Conservation (phyloP, 495 filamentous ascomycete species). For the Parathielavia hyrcaniae region DNA sequence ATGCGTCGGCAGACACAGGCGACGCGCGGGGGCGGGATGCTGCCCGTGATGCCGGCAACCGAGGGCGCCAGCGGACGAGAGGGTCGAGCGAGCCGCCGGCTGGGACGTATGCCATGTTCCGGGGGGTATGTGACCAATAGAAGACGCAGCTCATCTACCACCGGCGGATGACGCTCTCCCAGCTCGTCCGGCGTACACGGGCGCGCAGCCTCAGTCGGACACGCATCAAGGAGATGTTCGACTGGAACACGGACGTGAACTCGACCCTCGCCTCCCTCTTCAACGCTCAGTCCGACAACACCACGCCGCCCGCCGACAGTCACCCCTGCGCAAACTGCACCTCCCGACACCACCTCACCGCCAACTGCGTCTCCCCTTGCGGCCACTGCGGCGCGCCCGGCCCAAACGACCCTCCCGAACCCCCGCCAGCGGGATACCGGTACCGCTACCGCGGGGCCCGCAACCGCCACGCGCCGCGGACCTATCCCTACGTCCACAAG, state of each 20-base stretch:
- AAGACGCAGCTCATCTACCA: conserved; percentile 26
- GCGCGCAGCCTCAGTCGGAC: conserved; percentile 38
- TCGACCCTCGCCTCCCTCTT: neutral
- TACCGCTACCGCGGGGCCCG: no score
- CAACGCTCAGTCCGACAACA: conserved; percentile 14
- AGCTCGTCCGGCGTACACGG: conserved; percentile 32
- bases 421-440: neutral
- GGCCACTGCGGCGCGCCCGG: conserved; percentile 31
- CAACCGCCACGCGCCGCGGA: no score
- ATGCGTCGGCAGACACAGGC: neutral
- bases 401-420: neutral
- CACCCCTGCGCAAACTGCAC: conserved; percentile 33
- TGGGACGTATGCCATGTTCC: conserved; percentile 18
- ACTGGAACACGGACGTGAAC: conserved; percentile 8
- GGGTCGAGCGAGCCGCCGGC: conserved; percentile 26
- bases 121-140: neutral
- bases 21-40: neutral
- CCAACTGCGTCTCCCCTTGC: conserved; percentile 24
- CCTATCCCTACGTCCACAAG: neutral
- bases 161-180: conserved; percentile 21
- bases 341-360: conserved; percentile 19
- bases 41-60: neutral
- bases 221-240: conserved; percentile 36
- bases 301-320: neutral
- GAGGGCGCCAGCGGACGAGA: conserved; percentile 14